Percentiles rank a stretch among this genome's conserved stretches.
Evolutionary conservation across 1,139 yeast genomes (phyloP).

Genomic region (Lodderomyces theae): DNA sequence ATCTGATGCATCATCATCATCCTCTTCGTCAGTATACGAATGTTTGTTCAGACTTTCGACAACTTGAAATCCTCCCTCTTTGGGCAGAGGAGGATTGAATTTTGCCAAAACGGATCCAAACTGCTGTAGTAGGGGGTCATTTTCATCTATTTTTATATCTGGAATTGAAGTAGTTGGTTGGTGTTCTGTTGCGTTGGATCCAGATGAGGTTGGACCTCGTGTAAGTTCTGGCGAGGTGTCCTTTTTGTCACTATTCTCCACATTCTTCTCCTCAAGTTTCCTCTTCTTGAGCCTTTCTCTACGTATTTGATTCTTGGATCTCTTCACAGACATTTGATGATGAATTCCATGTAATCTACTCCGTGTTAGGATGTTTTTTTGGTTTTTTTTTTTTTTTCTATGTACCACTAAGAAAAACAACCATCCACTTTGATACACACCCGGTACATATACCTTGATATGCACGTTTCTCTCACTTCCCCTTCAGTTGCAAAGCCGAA

Average conservation of each 20-base stretch:
- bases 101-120: constrained; percentile 42
- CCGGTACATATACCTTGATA: too few relatives aligned
- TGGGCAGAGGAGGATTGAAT: constrained; percentile 28
- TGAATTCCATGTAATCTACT: too few relatives aligned
- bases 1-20: constrained; percentile 7
- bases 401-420: background rate
- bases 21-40: constrained; percentile 2
- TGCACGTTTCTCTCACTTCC: too few relatives aligned
- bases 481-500: constrained; percentile 4
- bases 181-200: background rate
- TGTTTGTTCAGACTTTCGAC: background rate
- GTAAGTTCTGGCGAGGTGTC: too few relatives aligned
- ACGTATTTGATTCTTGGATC: constrained; percentile 62
- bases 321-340: constrained; percentile 18
- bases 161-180: background rate
- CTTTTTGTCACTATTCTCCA: background rate
- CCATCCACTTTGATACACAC: too few relatives aligned
- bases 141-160: constrained; percentile 9
- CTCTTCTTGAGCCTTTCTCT: constrained; percentile 57
- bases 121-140: constrained; percentile 36
- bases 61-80: constrained; percentile 1
- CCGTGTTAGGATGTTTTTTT: too few relatives aligned
- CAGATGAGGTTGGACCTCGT: too few relatives aligned
- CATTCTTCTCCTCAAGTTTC: constrained; percentile 23
- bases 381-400: too few relatives aligned